Evolutionary conservation across 495 filamentous ascomycete species (phyloP), one percentile per base, ranked within the genome.

Genomic region (Neurospora sp.): DNA sequence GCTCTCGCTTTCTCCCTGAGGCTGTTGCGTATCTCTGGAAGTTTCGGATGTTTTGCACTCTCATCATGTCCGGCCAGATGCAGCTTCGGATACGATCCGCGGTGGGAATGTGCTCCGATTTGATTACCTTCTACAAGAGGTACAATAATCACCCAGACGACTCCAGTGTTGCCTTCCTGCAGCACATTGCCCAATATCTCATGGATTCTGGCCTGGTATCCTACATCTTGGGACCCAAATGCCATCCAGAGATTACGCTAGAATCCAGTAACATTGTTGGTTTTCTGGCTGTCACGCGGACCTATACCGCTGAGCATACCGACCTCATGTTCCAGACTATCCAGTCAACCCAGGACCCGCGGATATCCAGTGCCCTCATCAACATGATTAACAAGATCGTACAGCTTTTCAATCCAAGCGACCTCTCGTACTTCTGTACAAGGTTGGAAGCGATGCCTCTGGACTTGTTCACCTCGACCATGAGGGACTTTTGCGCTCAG

Each of bases 161-260:
- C 31, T 71, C 72, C 0, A 75, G 78, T 41, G 78, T 83, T 27
- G 85, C 89, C 0, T 82, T 91, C 18, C 81, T 93, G 69, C 84
- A 86, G 40, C 92, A 90, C 75, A 83, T 94, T 70, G 86, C 91
- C 27, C 81, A 86, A 31, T 91, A 90, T 73, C 85, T 97, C 53
- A 81, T 89, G 37, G 75, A 84, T 4, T 89, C 89, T 61, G 88
- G 87, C 73, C 85, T 97, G 35, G 86, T 97, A 59, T 89, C 93
- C 68, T 97, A 98, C 79, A 87, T 99, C 38, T 89, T 98, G 71
- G 93, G 96, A 2, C 89, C 94, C 59, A 94, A 93, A 71, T 97
- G 96, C 20, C 96, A 98, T 77, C 92, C 93, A 7, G 93, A 97
- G 76, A 88, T 99, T 72, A 96, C 97, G 66, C 85, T 83, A 53